Evolutionary conservation across 164 flowering plant genomes (phyloP).

Genomic region (Piper longum): DNA sequence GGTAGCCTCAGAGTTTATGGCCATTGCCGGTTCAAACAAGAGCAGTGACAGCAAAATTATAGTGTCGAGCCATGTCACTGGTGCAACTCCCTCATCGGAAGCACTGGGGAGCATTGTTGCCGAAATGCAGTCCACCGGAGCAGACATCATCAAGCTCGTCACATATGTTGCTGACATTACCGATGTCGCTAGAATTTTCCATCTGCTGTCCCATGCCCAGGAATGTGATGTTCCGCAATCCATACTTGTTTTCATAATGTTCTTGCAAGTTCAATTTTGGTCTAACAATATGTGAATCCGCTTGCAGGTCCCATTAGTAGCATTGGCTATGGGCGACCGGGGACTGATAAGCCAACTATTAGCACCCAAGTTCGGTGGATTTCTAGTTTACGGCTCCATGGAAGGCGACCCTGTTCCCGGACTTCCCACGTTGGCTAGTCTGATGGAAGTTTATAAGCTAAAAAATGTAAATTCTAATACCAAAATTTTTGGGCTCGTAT

Average conservation of each 20-base stretch:
- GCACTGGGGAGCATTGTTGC: conserved; percentile 72
- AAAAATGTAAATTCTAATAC: conserved; percentile 62
- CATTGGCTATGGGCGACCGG: conserved; percentile 81
- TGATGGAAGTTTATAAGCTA: conserved; percentile 54
- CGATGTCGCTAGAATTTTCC: conserved; percentile 79
- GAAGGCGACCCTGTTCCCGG: conserved; percentile 86
- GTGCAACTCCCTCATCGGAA: conserved; percentile 69
- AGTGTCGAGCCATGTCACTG: conserved; percentile 83
- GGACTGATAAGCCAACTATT: conserved; percentile 81
- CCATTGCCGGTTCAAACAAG: conserved; percentile 42
- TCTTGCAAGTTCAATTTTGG: neutral
- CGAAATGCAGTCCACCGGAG: conserved; percentile 76
- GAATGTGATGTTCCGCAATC: conserved; percentile 26
- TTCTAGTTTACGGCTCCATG: conserved; percentile 78
- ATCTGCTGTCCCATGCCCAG: conserved; percentile 68
- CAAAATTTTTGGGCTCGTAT: conserved; percentile 79
- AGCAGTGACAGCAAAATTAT: conserved; percentile 56
- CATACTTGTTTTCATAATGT: neutral
- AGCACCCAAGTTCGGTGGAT: conserved; percentile 88
- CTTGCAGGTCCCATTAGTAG: conserved; percentile 88
- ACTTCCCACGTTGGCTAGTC: conserved; percentile 70
- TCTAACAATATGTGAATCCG: no score
- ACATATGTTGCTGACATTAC: conserved; percentile 75
- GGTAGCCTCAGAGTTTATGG: conserved; percentile 70
- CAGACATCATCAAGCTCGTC: conserved; percentile 95